Base-by-base conservation (phyloP, 1,139 yeast genomes). In the Pichia sp. region DNA sequence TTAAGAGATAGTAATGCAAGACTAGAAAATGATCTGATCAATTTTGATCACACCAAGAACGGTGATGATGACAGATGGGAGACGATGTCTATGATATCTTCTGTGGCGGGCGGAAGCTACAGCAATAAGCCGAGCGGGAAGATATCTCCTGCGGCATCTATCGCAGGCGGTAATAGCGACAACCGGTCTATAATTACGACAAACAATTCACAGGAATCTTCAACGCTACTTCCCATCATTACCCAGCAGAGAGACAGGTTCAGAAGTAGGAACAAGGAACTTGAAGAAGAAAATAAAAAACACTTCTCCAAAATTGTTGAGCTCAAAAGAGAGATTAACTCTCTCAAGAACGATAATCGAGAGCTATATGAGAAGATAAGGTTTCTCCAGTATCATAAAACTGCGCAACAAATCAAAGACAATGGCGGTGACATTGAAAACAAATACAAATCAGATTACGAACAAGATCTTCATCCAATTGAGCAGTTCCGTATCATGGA, bases 211-310 rank as follows among this genome's bases (percentile, higher is more conserved):
- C 15, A 12, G 11, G 39, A 42, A 23, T 21, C 26, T 13, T 55
- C 65, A 6, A 71, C 86, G 0, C 79, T 91, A 28, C 62, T 91
- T 32, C 94, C 95, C 1, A 86, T 91, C 35, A 77, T 91, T 22
- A 87, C 96, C 17, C 88, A 91, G 52, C 98, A 91, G 61, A 74
- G 98, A 57, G 97, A 91, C 57, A 67, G 97, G 45, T 87, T 88
- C 66, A 75, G 94, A 49, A 73, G 75, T 22, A 71, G 88, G 40
- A 86, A 82, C 50, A 73, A 72, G 38, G 96, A 86, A 53, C 67
- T 91, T 35, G 97, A 91, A 55, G 83, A 82, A 37, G 94, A 86
- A 49, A 55, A 79, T 32, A 77, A 84, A 52, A 74, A 74, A 48
- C 77, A 72, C 46, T 67, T 68, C 41, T 58, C 62, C 20, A 65